phyloP scores from a whole-genome alignment of 2,329 filamentous ascomycete genomes.

The Ascochyta fabae region DNA sequence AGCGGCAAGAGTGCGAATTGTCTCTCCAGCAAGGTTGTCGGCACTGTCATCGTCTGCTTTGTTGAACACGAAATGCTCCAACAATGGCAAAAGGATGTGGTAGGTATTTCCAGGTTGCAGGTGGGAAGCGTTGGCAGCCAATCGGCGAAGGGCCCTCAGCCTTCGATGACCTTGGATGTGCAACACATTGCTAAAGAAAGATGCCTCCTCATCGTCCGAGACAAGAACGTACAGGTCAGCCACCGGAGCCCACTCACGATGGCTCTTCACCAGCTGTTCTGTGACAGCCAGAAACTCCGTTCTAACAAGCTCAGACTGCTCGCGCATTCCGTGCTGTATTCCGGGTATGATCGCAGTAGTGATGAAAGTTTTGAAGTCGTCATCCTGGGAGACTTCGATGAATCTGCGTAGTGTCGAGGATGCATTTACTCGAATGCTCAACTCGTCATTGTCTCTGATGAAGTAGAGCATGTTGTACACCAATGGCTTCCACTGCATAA shows the following conservation, averaged over 20 bases:
- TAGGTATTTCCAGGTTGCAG: constrained; percentile 80
- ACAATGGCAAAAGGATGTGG: constrained; percentile 85
- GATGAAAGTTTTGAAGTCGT: constrained; percentile 65
- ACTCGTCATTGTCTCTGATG: constrained; percentile 84
- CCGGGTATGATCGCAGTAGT: constrained; percentile 73
- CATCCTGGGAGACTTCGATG: constrained; percentile 62
- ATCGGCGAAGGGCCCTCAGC: constrained; percentile 78
- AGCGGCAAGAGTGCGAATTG: constrained; percentile 78
- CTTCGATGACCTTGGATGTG: constrained; percentile 89
- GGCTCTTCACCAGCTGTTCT: constrained; percentile 75
- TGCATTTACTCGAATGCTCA: constrained; percentile 83
- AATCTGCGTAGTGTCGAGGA: constrained; percentile 81
- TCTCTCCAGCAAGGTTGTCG: constrained; percentile 84
- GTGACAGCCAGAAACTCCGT: constrained; percentile 82
- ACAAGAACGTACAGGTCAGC: constrained; percentile 77
- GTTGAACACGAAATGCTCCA: constrained; percentile 94
- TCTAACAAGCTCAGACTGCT: constrained; percentile 82
- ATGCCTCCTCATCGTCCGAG: constrained; percentile 74
- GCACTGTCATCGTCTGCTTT: constrained; percentile 76
- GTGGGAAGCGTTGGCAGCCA: constrained; percentile 72
- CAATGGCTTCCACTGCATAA: constrained; percentile 84
- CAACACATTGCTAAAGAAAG: constrained; percentile 92
- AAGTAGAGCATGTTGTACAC: constrained; percentile 90
- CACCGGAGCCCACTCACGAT: constrained; percentile 73
- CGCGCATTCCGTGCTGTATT: constrained; percentile 76